Conservation (phyloP, 305 asterid species). For the Striga hermonthica region DNA sequence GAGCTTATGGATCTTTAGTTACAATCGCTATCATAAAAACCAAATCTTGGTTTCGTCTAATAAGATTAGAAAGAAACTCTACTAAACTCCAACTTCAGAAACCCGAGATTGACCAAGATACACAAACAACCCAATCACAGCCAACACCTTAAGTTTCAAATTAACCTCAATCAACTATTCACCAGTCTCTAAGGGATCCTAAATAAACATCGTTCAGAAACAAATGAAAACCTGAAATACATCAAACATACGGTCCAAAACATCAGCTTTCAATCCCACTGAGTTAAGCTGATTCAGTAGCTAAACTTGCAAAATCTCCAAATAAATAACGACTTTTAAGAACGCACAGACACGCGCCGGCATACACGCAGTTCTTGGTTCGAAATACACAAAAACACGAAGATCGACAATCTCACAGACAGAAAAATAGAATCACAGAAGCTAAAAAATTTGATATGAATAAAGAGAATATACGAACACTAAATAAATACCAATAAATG, state of each 20-base stretch:
- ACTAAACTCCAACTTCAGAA: not conserved
- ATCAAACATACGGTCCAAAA: not conserved
- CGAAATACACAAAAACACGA: not conserved
- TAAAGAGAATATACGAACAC: not conserved
- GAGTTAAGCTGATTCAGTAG: slow-evolving; percentile 9
- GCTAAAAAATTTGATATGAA: not conserved
- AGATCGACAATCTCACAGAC: slow-evolving; percentile 6
- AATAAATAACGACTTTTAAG: not conserved
- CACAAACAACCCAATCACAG: not conserved
- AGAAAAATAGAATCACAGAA: slow-evolving; percentile 9
- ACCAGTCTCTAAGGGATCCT: slow-evolving; percentile 1
- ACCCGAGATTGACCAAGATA: slow-evolving; percentile 7
- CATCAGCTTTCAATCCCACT: not conserved
- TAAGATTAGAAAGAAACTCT: not conserved
- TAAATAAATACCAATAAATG: not conserved
- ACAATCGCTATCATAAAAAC: not conserved
- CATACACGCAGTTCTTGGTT: not conserved
- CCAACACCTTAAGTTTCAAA: slow-evolving; percentile 11
- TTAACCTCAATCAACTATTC: slow-evolving; percentile 1
- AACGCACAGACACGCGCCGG: not conserved
- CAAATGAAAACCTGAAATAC: not conserved
- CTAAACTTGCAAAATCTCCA: slow-evolving; percentile 24
- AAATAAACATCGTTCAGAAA: not conserved
- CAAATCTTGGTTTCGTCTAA: not conserved
- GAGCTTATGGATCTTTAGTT: not conserved